These are phyloP conservation scores for Batkoa obscura DNA, from an alignment of 371 early-diverging fungal genomes.

Conservation along the genomic window DNA sequence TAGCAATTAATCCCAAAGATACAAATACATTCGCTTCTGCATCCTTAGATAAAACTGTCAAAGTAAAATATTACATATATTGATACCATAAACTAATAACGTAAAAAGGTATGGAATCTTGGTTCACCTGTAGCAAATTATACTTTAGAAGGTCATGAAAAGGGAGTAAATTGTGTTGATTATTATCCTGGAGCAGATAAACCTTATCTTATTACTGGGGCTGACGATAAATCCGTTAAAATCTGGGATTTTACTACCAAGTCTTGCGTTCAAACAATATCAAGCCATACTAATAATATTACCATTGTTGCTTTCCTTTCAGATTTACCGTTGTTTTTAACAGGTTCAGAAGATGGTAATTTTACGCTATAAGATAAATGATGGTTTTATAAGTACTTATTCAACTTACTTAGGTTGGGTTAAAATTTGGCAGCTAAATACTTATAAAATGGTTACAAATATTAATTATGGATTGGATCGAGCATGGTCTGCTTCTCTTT, in stretches of 20 bases:
- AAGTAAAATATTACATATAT: constrained; percentile 18
- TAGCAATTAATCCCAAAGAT: constrained; percentile 94
- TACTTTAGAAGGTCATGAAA: constrained; percentile 86
- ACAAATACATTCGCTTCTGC: constrained; percentile 93
- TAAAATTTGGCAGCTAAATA: constrained; percentile 94
- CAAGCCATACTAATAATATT: constrained; percentile 97
- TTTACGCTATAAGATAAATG: not conserved
- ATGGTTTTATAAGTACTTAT: not conserved
- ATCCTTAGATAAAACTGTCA: constrained; percentile 80
- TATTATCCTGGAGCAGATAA: constrained; percentile 91
- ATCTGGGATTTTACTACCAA: constrained; percentile 99
- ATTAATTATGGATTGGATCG: constrained; percentile 93
- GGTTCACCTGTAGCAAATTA: constrained; percentile 72
- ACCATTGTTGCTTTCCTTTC: constrained; percentile 91
- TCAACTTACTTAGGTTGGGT: constrained; percentile 31
- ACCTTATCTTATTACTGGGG: constrained; percentile 83
- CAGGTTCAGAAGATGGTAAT: constrained; percentile 91
- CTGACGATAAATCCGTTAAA: constrained; percentile 83
- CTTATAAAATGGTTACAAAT: constrained; percentile 86
- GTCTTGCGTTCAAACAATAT: constrained; percentile 89
- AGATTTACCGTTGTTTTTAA: constrained; percentile 88
- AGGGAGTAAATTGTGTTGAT: constrained; percentile 87
- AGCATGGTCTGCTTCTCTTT: constrained; percentile 82
- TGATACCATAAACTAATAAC: not conserved
- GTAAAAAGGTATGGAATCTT: constrained; percentile 56